Evolutionary conservation across 345 rosid species (phyloP).

Genomic region (Durio zibethinus): DNA sequence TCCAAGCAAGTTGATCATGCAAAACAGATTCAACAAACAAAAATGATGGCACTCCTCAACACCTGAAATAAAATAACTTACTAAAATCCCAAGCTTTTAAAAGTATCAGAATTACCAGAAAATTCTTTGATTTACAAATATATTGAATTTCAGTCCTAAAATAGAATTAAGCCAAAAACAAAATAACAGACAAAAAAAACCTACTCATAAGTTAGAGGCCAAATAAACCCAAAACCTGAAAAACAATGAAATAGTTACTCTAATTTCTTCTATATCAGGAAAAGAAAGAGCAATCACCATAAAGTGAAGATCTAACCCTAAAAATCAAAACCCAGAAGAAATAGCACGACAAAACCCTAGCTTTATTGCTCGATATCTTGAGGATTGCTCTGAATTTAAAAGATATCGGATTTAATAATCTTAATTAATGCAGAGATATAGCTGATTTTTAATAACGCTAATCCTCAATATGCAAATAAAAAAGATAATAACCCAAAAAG

Average conservation of each 20-base stretch:
- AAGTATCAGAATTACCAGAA: conserved; percentile 20
- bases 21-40: background rate
- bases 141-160: conserved; percentile 18
- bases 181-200: background rate
- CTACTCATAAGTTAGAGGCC: background rate
- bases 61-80: background rate
- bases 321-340: conserved; percentile 9
- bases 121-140: conserved; percentile 9
- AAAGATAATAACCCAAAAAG: background rate
- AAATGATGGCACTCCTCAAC: background rate
- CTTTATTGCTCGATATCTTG: background rate
- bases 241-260: background rate
- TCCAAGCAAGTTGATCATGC: background rate
- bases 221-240: background rate
- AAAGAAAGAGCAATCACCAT: conserved; percentile 2
- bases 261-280: background rate
- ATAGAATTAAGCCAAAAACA: background rate
- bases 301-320: conserved; percentile 35
- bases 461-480: conserved; percentile 11
- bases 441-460: conserved; percentile 16
- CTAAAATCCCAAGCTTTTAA: background rate
- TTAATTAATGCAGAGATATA: conserved; percentile 12
- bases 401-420: conserved; percentile 6
- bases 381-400: background rate
- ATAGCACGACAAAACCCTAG: conserved; percentile 30